A percentile compares a stretch with the other conserved stretches of the same genome.
Conservation (phyloP, 441 rosid genomes). For the Erodium chrysanthum region DNA sequence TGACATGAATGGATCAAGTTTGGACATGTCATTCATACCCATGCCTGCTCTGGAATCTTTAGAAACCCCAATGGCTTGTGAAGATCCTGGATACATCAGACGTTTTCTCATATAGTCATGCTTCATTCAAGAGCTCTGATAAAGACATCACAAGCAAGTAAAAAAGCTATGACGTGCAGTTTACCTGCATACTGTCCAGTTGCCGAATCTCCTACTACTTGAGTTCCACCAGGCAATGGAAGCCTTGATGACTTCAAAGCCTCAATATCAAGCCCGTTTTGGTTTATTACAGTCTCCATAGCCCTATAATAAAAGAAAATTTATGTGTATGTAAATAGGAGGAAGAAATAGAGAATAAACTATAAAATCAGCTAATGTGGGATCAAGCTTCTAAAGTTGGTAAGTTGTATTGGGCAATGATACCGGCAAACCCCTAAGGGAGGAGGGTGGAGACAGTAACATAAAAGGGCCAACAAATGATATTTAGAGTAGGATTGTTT, state of each 20-base stretch:
- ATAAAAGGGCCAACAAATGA: not conserved
- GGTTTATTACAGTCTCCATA: slow-evolving; percentile 96
- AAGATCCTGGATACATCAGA: slow-evolving; percentile 48
- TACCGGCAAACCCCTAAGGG: not conserved
- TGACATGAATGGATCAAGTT: slow-evolving; percentile 52
- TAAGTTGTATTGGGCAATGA: not conserved
- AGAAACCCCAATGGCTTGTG: slow-evolving; percentile 51
- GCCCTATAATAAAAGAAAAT: slow-evolving; percentile 50
- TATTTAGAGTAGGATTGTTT: not conserved
- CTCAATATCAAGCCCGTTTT: slow-evolving; percentile 86
- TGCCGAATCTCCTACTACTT: slow-evolving; percentile 56
- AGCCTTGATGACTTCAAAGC: slow-evolving; percentile 68
- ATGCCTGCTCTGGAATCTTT: slow-evolving; percentile 47
- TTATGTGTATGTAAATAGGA: slow-evolving; percentile 22
- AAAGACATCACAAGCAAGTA: slow-evolving; percentile 1
- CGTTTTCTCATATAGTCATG: slow-evolving; percentile 9
- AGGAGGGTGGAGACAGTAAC: not conserved
- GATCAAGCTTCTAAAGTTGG: slow-evolving; percentile 9
- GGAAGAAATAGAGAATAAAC: not conserved
- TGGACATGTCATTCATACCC: slow-evolving; percentile 59
- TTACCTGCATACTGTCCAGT: slow-evolving; percentile 61
- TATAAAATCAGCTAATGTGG: not conserved
- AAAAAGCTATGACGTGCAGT: slow-evolving; percentile 5
- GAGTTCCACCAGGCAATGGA: slow-evolving; percentile 59
- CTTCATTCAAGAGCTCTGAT: slow-evolving; percentile 5